phyloP scores from a whole-genome alignment of 2,329 filamentous ascomycete genomes.

The Furcasterigmium furcatum region DNA sequence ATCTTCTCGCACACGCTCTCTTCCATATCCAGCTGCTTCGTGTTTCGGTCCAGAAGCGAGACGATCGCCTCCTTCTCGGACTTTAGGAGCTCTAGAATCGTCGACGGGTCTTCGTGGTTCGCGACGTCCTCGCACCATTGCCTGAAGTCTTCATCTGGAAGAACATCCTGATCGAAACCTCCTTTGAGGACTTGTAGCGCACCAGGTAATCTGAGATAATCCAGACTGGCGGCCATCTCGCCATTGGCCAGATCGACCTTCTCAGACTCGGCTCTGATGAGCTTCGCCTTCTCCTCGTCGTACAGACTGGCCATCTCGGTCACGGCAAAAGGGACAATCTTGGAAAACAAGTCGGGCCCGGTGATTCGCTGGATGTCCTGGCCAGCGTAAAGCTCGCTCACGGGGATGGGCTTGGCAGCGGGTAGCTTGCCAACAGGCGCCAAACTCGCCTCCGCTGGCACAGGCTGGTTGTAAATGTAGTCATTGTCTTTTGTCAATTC shows the following conservation, averaged over 20 bases:
- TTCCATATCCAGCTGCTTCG: conserved; percentile 91
- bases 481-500: conserved; percentile 90
- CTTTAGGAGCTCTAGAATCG: conserved; percentile 76
- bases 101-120: conserved; percentile 74
- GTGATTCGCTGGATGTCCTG: conserved; percentile 98
- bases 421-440: conserved; percentile 84
- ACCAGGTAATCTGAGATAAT: conserved; percentile 86
- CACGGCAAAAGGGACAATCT: conserved; percentile 92
- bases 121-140: conserved; percentile 93
- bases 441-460: conserved; percentile 81
- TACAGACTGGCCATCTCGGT: conserved; percentile 97
- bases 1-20: conserved; percentile 99
- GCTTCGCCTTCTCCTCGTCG: conserved; percentile 96
- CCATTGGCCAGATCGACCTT: conserved; percentile 88
- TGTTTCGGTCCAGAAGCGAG: conserved; percentile 70
- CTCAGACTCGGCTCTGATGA: conserved; percentile 90
- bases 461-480: conserved; percentile 93
- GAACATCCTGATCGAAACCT: conserved; percentile 83
- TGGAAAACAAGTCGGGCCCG: conserved; percentile 93
- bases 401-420: conserved; percentile 93
- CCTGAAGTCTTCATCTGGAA: conserved; percentile 86
- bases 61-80: conserved; percentile 75
- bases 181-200: conserved; percentile 91
- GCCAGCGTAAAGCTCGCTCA: conserved; percentile 93
- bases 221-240: conserved; percentile 92